phyloP scores from a whole-genome alignment of 2,329 filamentous ascomycete species.

The Fusarium verrucosum region DNA sequence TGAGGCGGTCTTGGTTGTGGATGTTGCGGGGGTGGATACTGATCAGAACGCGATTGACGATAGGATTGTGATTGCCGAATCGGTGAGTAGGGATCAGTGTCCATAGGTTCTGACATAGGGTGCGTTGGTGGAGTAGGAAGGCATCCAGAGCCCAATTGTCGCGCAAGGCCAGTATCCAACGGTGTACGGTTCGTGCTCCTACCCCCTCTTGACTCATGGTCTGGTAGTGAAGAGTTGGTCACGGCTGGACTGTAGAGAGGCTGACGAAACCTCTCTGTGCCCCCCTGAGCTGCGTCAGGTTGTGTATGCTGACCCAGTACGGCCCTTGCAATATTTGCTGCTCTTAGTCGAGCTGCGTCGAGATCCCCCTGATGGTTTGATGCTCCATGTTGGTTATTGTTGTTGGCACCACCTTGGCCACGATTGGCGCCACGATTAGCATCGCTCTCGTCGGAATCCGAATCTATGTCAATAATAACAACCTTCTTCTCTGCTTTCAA shows the following conservation, averaged over 20 bases:
- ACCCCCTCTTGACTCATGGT: background rate
- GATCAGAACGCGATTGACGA: background rate
- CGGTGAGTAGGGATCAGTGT: background rate
- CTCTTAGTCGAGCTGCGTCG: background rate
- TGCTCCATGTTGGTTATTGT: background rate
- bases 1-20: background rate
- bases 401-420: background rate
- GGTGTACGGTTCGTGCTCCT: background rate
- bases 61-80: background rate
- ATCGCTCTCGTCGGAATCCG: background rate
- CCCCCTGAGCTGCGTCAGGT: background rate
- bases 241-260: background rate
- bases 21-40: background rate
- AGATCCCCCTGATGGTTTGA: background rate
- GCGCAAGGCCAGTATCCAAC: background rate
- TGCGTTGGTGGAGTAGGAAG: background rate
- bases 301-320: background rate
- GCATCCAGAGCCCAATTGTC: background rate
- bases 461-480: background rate
- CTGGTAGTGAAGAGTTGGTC: background rate
- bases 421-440: background rate
- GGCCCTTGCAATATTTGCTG: background rate
- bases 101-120: background rate
- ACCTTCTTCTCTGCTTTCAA: background rate
- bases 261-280: background rate